Evolutionary conservation across 106 monocot genomes (phyloP), one percentile per base, ranked within the genome.

Genomic region (Dactylorhiza incarnata): DNA sequence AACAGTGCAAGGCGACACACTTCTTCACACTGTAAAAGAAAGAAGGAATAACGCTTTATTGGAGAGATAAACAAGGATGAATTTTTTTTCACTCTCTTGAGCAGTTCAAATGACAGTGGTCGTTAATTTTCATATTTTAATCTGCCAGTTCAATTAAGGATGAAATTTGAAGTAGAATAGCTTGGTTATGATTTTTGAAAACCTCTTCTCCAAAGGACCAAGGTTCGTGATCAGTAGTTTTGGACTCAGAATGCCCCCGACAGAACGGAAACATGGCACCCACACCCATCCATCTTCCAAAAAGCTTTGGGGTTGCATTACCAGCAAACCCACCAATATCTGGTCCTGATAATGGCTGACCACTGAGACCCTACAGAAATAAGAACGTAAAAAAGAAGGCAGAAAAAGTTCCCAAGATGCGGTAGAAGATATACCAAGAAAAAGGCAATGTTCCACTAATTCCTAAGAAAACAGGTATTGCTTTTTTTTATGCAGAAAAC

Each of bases 151-250:
- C 17, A 54, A 37, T 48, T 43, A 14, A 74, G 7, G 16, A 16
- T 66, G 66, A 69, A 69, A 44, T 16, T 58, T 26, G 12, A 13
- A 29, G 65, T 12, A 29, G 65, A 65, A 65, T 65, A 13, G 26
- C 7, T 9, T 5, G 5, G 12, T 65, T 65, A 65, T 65, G 65
- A 65, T 0, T 26, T 26, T 49, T 24, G 44, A 54, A 78, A 75
- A 87, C 96, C 91, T 97, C 96, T 84, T 89, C 81, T 43, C 96
- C 96, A 76, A 97, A 97, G 65, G 87, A 86, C 91, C 91, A 91
- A 48, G 91, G 91, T 29, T 91, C 91, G 8, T 91, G 88, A 49
- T 88, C 88, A 81, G 80, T 79, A 8, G 89, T 97, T 71, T 80
- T 78, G 53, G 77, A 51, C 83, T 97, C 93, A 68, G 91, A 84